Evolutionary conservation across 2,329 filamentous ascomycete genomes (phyloP), one percentile per base, ranked within the genome.

Genomic region (Pseudocercospora vitis): DNA sequence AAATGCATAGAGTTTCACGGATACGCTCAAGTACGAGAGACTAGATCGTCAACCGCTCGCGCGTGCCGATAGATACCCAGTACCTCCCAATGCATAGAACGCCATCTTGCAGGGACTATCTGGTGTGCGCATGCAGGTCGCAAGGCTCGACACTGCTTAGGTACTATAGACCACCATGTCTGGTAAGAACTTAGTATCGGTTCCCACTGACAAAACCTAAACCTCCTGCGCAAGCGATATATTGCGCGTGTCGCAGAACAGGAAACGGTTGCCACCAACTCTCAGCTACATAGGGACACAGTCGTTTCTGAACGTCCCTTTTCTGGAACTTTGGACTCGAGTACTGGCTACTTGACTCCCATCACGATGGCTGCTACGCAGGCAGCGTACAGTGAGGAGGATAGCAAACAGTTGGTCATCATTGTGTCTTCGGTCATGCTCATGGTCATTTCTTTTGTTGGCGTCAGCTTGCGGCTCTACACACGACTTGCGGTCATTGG

Each of bases 371-470:
- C 37, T 24, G 37, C 37, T 9, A 42, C 37, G 37, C 12, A 42
- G 18, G 37, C 37, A 11, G 9, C 16, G 12, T 8, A 7, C 18
- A 24, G 24, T 12, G 19, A 35, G 7, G 32, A 37, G 31, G 50
- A 45, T 23, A 57, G 47, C 50, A 46, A 53, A 26, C 57, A 57
- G 28, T 8, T 55, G 12, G 46, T 56, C 9, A 50, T 60, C 7
- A 46, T 60, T 33, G 52, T 53, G n/a, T n/a, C 52, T 18, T 58
- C 58, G 3, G 35, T 58, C 9, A 42, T 51, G 8, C 53, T 60
- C 4, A 48, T 52, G 37, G 35, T 49, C 7, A 26, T 58, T 1
- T 52, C 52, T 14, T 39, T 49, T 4, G n/a, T 53, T 2, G 52
- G 50, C 0, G 56, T 52, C n/a, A 53, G 47, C 40, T 48, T 60